Evolutionary conservation across 768 basidiomycete genomes (phyloP).

Genomic region (Leccinum aurantiacum): DNA sequence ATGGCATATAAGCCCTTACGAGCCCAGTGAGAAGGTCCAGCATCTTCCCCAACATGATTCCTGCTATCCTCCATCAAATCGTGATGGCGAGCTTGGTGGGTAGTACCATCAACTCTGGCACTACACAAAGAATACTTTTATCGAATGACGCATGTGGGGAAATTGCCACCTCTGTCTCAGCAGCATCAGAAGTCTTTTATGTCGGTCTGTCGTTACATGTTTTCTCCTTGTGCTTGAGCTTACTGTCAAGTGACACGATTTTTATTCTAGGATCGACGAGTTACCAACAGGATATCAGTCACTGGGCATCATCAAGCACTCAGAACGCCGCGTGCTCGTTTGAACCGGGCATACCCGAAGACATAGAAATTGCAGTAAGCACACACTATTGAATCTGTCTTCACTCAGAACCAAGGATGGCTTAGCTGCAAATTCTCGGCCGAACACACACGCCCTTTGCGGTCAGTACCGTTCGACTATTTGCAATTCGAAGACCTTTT

Average conservation of each 20-base stretch:
- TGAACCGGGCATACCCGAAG: constrained; percentile 53
- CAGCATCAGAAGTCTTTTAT: background rate
- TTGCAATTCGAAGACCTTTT: background rate
- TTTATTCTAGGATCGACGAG: background rate
- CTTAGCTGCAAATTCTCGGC: constrained; percentile 36
- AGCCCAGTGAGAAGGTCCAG: background rate
- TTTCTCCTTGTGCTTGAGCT: background rate
- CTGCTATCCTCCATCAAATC: background rate
- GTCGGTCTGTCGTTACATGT: background rate
- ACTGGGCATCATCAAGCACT: constrained; percentile 53
- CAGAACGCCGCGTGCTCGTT: constrained; percentile 52
- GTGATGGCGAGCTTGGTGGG: background rate
- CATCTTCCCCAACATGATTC: background rate
- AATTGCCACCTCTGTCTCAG: background rate
- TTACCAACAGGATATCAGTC: constrained; percentile 16
- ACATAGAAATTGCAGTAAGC: constrained; percentile 49
- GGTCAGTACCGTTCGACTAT: constrained; percentile 11
- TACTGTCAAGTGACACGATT: background rate
- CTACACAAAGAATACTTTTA: background rate
- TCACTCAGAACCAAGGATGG: background rate
- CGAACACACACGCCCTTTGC: constrained; percentile 37
- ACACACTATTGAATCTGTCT: background rate
- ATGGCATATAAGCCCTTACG: background rate
- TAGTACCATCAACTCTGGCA: no score
- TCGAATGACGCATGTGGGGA: background rate